phyloP scores from a whole-genome alignment of 495 filamentous ascomycete genomes.

The Podospora anserina region DNA sequence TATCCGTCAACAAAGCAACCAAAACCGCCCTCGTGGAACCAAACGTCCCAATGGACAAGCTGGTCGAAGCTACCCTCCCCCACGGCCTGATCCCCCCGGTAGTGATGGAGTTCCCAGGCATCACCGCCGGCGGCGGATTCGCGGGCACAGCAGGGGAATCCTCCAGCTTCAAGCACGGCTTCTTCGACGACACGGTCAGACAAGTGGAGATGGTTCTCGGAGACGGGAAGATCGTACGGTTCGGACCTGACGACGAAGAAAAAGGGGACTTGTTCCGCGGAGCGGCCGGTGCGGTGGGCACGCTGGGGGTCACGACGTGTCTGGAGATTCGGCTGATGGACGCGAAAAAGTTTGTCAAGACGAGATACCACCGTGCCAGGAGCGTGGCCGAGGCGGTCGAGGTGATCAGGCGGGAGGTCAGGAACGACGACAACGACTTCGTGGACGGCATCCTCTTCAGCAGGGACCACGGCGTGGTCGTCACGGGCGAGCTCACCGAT shows the following conservation, averaged over 20 bases:
- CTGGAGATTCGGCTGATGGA: constrained; percentile 54
- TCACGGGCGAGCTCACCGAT: constrained; percentile 49
- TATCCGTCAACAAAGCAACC: constrained; percentile 46
- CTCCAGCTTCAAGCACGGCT: constrained; percentile 56
- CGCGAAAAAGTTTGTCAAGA: constrained; percentile 51
- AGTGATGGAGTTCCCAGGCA: constrained; percentile 64
- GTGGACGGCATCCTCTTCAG: constrained; percentile 52
- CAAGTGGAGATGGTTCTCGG: constrained; percentile 58
- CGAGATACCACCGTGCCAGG: constrained; percentile 41
- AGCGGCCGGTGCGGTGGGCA: constrained; percentile 57
- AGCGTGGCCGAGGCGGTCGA: constrained; percentile 19
- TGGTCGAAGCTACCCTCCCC: constrained; percentile 51
- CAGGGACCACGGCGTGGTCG: constrained; percentile 45
- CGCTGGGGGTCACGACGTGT: constrained; percentile 55
- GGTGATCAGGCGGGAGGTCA: constrained; percentile 18
- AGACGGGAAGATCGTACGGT: constrained; percentile 47
- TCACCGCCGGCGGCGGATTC: constrained; percentile 64
- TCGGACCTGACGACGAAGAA: constrained; percentile 28
- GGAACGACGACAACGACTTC: constrained; percentile 40
- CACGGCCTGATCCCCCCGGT: constrained; percentile 55
- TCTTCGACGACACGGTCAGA: constrained; percentile 56
- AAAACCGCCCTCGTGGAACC: constrained; percentile 58
- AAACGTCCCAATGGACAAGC: constrained; percentile 61
- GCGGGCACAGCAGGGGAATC: constrained; percentile 61
- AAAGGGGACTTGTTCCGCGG: constrained; percentile 56